A percentile compares a stretch with the other conserved stretches of the same genome.
These are phyloP conservation scores for Trichoderma sp. DNA, from an alignment of 2,329 filamentous ascomycete species.

Conservation along the genomic window DNA sequence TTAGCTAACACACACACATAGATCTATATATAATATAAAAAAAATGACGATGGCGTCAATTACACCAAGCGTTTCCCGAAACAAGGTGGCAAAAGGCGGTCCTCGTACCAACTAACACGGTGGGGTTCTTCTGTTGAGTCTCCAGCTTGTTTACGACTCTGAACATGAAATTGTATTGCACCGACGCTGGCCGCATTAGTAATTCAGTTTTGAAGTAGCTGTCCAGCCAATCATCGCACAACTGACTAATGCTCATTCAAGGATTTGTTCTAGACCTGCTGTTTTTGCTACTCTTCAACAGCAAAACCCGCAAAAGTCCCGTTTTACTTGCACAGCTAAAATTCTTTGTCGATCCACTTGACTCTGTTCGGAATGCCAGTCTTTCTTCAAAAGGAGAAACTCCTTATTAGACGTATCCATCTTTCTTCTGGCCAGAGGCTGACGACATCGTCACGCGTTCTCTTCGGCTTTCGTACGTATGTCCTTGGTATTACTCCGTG, in stretches of 20 bases:
- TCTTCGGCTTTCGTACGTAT: neutral
- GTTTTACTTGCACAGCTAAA: neutral
- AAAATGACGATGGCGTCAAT: neutral
- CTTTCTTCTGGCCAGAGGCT: neutral
- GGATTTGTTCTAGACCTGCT: conserved; percentile 6
- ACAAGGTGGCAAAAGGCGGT: neutral
- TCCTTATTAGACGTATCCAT: neutral
- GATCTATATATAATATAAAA: neutral
- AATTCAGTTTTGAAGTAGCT: neutral
- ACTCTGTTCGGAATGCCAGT: neutral
- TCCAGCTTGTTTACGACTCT: neutral
- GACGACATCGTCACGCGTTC: neutral
- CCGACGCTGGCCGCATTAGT: neutral
- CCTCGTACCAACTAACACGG: neutral
- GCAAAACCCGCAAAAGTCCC: neutral
- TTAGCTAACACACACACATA: neutral
- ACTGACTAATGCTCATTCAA: neutral
- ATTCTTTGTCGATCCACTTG: neutral
- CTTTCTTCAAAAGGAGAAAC: neutral
- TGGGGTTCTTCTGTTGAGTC: neutral
- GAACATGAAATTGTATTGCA: neutral
- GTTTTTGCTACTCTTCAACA: neutral
- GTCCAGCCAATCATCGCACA: neutral
- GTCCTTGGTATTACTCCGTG: neutral
- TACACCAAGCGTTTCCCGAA: neutral